Conservation (phyloP, 345 rosid species). For the Euphorbia peplus region DNA sequence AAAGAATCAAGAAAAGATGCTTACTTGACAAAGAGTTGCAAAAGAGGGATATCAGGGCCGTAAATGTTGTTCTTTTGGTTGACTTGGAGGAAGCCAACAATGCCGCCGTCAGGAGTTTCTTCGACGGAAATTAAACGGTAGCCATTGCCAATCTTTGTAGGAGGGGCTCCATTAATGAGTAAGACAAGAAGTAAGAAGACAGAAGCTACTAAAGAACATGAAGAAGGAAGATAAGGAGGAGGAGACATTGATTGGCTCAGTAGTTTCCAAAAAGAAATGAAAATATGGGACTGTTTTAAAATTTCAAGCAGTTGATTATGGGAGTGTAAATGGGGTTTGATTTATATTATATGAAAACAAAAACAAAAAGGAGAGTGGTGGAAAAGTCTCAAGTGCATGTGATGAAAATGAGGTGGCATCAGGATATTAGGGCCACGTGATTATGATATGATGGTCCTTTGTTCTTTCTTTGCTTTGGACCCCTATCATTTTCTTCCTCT, state of each 20-base stretch:
- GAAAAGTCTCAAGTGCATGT: background rate
- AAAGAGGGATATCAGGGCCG: slow-evolving; percentile 73
- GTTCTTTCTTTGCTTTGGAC: background rate
- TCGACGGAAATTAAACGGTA: slow-evolving; percentile 77
- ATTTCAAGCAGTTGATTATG: background rate
- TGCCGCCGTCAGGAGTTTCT: slow-evolving; percentile 71
- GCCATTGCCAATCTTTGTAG: slow-evolving; percentile 69
- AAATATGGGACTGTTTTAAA: too few species aligned
- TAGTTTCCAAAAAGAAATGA: background rate
- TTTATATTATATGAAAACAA: background rate
- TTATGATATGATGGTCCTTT: slow-evolving; percentile 9
- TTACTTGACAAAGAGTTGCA: slow-evolving; percentile 87
- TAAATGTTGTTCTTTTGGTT: slow-evolving; percentile 66
- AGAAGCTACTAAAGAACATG: background rate
- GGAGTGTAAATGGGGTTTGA: too few species aligned
- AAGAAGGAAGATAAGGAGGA: too few species aligned
- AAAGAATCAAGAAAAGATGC: too few species aligned
- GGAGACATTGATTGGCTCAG: slow-evolving; percentile 17
- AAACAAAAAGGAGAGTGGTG: background rate
- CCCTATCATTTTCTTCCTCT: background rate
- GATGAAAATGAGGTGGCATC: slow-evolving; percentile 6
- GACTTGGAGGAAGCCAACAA: slow-evolving; percentile 76
- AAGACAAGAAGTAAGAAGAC: slow-evolving; percentile 25
- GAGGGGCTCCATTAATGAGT: slow-evolving; percentile 34
- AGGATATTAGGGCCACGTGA: slow-evolving; percentile 9